Evolutionary conservation across 306 rosid genomes (phyloP).

Genomic region (Ochetophila trinervis): DNA sequence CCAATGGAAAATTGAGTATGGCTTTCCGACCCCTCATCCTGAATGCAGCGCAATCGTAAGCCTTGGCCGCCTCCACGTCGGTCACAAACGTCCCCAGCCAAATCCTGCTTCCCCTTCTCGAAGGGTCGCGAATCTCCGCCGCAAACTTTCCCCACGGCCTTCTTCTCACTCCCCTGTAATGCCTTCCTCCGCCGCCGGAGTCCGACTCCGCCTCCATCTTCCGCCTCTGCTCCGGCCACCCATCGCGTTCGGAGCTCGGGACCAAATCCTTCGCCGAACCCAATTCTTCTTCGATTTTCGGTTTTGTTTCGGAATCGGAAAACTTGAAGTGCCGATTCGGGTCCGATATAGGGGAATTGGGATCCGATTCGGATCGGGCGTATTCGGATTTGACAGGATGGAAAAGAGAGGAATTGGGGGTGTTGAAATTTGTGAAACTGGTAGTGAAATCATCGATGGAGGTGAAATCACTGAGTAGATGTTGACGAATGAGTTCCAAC

Average conservation of each 20-base stretch:
- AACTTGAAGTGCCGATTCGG: conserved; percentile 8
- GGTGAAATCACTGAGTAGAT: conserved; percentile 38
- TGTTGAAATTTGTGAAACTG: not conserved
- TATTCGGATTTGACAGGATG: conserved; percentile 51
- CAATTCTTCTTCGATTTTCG: conserved; percentile 16
- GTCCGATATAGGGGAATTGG: conserved; percentile 28
- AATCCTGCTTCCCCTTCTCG: conserved; percentile 56
- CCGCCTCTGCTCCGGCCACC: conserved; percentile 23
- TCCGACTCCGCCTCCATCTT: not conserved
- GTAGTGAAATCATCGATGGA: conserved; percentile 20
- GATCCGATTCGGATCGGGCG: conserved; percentile 38
- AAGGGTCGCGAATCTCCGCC: conserved; percentile 84
- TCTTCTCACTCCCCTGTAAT: conserved; percentile 71
- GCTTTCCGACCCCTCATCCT: conserved; percentile 77
- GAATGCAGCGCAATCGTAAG: conserved; percentile 78
- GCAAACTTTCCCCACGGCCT: conserved; percentile 89
- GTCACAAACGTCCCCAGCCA: conserved; percentile 84
- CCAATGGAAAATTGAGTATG: conserved; percentile 62
- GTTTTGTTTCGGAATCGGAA: conserved; percentile 18
- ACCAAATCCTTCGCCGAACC: not conserved
- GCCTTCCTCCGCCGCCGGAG: conserved; percentile 25
- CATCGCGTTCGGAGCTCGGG: not conserved
- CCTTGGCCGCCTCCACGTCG: conserved; percentile 71
- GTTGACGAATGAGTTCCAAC: conserved; percentile 37
- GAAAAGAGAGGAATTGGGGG: conserved; percentile 2